Evolutionary conservation across 352 stramenopile species (phyloP), one percentile per base, ranked within the genome.

Genomic region (Phytophthora cryptogea): DNA sequence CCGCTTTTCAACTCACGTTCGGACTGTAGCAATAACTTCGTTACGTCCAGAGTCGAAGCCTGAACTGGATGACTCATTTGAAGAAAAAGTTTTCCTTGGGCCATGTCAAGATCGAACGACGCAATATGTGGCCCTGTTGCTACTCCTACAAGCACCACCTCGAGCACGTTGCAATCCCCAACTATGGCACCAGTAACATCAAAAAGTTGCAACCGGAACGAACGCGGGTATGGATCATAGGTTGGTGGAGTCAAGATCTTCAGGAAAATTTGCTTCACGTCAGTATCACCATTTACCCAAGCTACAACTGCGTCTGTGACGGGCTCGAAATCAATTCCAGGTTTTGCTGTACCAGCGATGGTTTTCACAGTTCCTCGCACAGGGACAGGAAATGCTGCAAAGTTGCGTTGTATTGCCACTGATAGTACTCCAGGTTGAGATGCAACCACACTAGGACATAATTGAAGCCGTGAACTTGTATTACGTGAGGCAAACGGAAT

Each of bases 71-170:
- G 14, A 14, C 56, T 83, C 13, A 80, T 48, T 8, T 40, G 52
- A 3, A 92, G 59, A 10, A 59, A 65, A 20, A 92, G 48, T 0
- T 16, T 73, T 5, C 72, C 72, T 0, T 52, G 4, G 30, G 74
- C 58, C 78, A 92, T 77, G 28, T 92, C 48, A 4, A 92, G 49
- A 17, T 77, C 74, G 27, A 87, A 92, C 0, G 66, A 63, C 1
- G 59, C 14, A 2, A 90, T 33, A 30, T 66, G 74, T 13, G 82
- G 80, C 39, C 63, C 63, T 33, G 54, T 66, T 1, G 74, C 65
- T 6, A 89, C 54, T 0, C 59, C 46, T 1, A 69, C 49, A 0
- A 91, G 37, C 2, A 76, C 35, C 16, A 91, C 66, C 56, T 78
- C 62, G 8, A 78, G 36, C 30, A 50, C 50, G 51, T 87, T 65